Percentiles rank a stretch among this genome's conserved stretches.
phyloP scores from a whole-genome alignment of 495 filamentous ascomycete genomes.

The Penicillium dipodomyicola region DNA sequence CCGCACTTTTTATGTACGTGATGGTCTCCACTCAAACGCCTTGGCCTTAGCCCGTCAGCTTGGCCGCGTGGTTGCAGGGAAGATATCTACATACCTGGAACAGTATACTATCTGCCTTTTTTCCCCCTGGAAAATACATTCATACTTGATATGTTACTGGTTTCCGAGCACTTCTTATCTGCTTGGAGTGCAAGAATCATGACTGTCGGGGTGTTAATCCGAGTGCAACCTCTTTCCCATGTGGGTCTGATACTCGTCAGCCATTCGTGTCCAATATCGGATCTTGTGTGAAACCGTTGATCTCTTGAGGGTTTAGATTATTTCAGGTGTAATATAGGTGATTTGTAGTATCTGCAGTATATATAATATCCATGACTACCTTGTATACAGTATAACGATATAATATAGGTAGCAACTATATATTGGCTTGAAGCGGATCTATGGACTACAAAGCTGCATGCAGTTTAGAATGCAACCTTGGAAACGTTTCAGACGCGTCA shows the following conservation, averaged over 20 bases:
- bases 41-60: slow-evolving; percentile 8
- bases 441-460: background rate
- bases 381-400: no score
- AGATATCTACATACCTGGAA: background rate
- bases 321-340: no score
- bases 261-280: background rate
- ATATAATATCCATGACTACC: no score
- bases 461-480: background rate
- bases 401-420: no score
- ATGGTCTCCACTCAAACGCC: background rate
- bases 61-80: slow-evolving; percentile 4
- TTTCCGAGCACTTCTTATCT: background rate
- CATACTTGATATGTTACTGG: background rate
- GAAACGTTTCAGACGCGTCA: background rate
- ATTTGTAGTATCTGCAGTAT: no score
- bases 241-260: slow-evolving; percentile 12
- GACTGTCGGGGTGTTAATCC: background rate
- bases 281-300: slow-evolving; percentile 9
- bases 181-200: background rate
- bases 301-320: background rate
- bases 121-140: background rate
- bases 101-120: background rate
- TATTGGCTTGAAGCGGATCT: background rate
- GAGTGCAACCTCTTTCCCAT: slow-evolving; percentile 9
- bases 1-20: background rate